Evolutionary conservation across 768 basidiomycete species (phyloP).

Genomic region (Rubroboletus pulcherrimus): DNA sequence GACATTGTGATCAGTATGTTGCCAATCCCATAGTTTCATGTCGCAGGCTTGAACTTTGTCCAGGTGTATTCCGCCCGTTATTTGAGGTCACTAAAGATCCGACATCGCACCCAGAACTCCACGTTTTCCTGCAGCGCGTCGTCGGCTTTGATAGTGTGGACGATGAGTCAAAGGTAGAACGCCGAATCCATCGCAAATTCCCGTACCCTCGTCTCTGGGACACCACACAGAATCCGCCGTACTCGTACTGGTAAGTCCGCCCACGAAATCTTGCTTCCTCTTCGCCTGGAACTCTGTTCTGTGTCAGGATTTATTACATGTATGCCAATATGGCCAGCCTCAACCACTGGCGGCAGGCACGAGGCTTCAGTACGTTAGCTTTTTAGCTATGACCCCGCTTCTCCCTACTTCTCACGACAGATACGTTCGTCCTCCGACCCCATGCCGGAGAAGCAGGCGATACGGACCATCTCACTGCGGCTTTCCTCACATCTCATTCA

Average conservation of each 20-base stretch:
- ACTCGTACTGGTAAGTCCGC: slow-evolving; percentile 80
- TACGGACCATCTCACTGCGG: slow-evolving; percentile 93
- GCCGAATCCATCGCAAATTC: slow-evolving; percentile 89
- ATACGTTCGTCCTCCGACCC: slow-evolving; percentile 94
- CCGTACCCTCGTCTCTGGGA: slow-evolving; percentile 91
- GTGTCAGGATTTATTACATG: slow-evolving; percentile 89
- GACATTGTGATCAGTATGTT: slow-evolving; percentile 84
- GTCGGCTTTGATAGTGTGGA: slow-evolving; percentile 98
- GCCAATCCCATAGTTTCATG: background rate
- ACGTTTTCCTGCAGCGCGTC: slow-evolving; percentile 92
- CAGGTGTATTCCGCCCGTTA: slow-evolving; percentile 89
- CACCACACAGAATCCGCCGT: slow-evolving; percentile 85
- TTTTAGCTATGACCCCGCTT: slow-evolving; percentile 3
- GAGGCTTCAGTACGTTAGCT: slow-evolving; percentile 81
- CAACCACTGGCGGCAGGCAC: slow-evolving; percentile 83
- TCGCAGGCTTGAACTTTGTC: background rate
- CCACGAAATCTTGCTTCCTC: background rate
- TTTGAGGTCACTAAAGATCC: slow-evolving; percentile 98
- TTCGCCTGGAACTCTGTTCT: background rate
- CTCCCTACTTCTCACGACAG: slow-evolving; percentile 38
- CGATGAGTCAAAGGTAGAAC: slow-evolving; percentile 92
- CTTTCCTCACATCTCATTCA: slow-evolving; percentile 94
- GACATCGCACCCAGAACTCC: slow-evolving; percentile 84
- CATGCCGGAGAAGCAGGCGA: slow-evolving; percentile 99
- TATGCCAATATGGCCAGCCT: slow-evolving; percentile 94